Conservation (phyloP, 768 basidiomycete species). For the Agaricus blazei region DNA sequence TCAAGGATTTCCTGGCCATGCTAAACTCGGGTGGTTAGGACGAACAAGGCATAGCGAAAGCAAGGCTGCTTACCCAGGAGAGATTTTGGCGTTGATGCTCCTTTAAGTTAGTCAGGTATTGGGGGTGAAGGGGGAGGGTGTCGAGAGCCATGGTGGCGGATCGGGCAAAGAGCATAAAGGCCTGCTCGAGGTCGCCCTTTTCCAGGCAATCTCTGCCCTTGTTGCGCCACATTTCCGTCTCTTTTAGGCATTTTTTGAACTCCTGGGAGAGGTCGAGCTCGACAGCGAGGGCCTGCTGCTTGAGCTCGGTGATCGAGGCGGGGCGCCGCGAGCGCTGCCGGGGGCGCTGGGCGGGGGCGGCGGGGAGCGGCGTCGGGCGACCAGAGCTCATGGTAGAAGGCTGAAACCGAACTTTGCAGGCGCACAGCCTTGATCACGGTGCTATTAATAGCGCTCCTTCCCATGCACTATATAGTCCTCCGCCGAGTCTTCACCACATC, state of each 20-base stretch:
- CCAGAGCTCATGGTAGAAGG: constrained; percentile 7
- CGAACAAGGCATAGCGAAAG: not conserved
- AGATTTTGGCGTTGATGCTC: constrained; percentile 61
- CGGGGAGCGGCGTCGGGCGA: not conserved
- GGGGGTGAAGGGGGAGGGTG: constrained; percentile 67
- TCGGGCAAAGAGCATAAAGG: constrained; percentile 66
- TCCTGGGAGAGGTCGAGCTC: constrained; percentile 53
- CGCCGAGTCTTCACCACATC: not conserved
- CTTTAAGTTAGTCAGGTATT: constrained; percentile 54
- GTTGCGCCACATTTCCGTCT: constrained; percentile 58
- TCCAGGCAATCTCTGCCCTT: constrained; percentile 43
- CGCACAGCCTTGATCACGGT: not conserved
- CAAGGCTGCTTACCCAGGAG: constrained; percentile 39
- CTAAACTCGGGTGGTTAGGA: constrained; percentile 28
- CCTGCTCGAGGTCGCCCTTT: constrained; percentile 58
- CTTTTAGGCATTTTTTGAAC: constrained; percentile 62
- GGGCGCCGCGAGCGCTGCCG: constrained; percentile 29
- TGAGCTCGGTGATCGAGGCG: constrained; percentile 60
- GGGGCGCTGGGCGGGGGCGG: not conserved
- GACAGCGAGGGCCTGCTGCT: constrained; percentile 50
- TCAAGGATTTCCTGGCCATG: constrained; percentile 74
- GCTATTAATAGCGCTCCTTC: not conserved
- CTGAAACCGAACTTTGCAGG: not conserved
- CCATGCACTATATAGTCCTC: not conserved
- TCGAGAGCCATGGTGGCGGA: constrained; percentile 78